Percentiles rank a stretch among this genome's conserved stretches.
phyloP scores from a whole-genome alignment of 164 flowering plant genomes.

The Vitis rupestris region DNA sequence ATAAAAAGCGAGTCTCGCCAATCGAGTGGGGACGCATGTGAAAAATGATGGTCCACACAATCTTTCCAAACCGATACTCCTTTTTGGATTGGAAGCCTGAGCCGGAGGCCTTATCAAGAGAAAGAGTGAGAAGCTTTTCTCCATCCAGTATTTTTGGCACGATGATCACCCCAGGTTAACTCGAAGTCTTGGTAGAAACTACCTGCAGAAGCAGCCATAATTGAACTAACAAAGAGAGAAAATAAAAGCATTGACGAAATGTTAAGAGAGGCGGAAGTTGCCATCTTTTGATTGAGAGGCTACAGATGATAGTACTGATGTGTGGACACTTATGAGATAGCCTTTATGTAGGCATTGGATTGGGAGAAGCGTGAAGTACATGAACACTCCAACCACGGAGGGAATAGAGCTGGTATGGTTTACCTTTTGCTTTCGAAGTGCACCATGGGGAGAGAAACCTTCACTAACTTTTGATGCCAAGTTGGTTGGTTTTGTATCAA shows the following conservation, averaged over 20 bases:
- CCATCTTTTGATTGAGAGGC: background rate
- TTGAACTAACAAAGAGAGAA: background rate
- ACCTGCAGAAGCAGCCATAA: background rate
- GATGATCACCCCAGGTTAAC: slow-evolving; percentile 8
- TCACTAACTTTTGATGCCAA: no score
- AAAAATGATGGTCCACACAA: no score
- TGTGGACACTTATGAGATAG: background rate
- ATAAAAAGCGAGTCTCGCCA: no score
- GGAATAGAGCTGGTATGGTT: no score
- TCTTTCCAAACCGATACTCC: slow-evolving; percentile 17
- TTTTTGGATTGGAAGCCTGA: slow-evolving; percentile 19
- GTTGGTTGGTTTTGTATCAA: no score
- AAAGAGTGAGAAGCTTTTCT: slow-evolving; percentile 10
- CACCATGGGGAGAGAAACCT: no score
- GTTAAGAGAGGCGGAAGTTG: background rate
- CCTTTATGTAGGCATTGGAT: background rate
- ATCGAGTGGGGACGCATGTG: no score
- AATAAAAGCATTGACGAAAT: background rate
- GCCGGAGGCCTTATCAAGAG: slow-evolving; percentile 16
- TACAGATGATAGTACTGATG: no score
- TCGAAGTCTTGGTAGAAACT: background rate
- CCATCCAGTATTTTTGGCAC: slow-evolving; percentile 4
- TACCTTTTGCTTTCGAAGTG: no score
- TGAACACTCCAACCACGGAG: no score
- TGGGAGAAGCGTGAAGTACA: no score